Evolutionary conservation across 2,329 filamentous ascomycete species (phyloP).

Genomic region (Monascus ruber): DNA sequence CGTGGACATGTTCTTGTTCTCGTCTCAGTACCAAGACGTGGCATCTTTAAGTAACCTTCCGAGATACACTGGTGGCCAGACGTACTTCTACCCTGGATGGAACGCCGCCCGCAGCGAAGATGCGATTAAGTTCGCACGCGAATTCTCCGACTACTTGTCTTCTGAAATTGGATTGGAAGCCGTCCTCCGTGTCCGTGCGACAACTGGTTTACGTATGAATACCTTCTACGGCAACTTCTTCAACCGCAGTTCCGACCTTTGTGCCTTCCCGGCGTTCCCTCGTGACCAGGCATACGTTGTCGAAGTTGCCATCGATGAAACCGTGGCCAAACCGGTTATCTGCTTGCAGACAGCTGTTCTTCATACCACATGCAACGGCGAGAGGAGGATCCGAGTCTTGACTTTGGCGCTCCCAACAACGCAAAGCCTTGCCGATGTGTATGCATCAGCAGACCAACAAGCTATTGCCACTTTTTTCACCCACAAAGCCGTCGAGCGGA

Average conservation of each 20-base stretch:
- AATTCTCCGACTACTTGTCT: slow-evolving; percentile 95
- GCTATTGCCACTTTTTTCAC: slow-evolving; percentile 91
- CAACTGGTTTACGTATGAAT: slow-evolving; percentile 88
- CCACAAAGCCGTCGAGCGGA: slow-evolving; percentile 92
- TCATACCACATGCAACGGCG: slow-evolving; percentile 95
- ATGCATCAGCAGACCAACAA: slow-evolving; percentile 87
- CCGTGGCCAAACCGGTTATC: slow-evolving; percentile 76
- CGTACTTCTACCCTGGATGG: slow-evolving; percentile 97
- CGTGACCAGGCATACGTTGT: slow-evolving; percentile 96
- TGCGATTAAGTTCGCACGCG: slow-evolving; percentile 92
- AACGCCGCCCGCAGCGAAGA: slow-evolving; percentile 89
- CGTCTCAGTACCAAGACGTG: slow-evolving; percentile 92
- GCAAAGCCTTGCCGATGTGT: slow-evolving; percentile 77
- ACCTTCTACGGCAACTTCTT: slow-evolving; percentile 99
- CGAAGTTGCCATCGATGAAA: slow-evolving; percentile 96
- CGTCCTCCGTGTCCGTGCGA: slow-evolving; percentile 87
- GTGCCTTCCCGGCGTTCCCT: slow-evolving; percentile 94
- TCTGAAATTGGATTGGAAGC: slow-evolving; percentile 93
- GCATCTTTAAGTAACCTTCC: slow-evolving; percentile 92
- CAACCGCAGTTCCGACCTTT: slow-evolving; percentile 93
- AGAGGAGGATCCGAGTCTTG: slow-evolving; percentile 87
- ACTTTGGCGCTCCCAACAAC: slow-evolving; percentile 90
- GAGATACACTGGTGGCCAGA: slow-evolving; percentile 92
- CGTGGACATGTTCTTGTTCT: slow-evolving; percentile 96
- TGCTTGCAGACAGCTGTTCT: slow-evolving; percentile 91